A percentile compares a stretch with the other conserved stretches of the same genome.
These are phyloP conservation scores for Chaetothyriales sp. DNA, from an alignment of 2,329 filamentous ascomycete species.

Conservation along the genomic window DNA sequence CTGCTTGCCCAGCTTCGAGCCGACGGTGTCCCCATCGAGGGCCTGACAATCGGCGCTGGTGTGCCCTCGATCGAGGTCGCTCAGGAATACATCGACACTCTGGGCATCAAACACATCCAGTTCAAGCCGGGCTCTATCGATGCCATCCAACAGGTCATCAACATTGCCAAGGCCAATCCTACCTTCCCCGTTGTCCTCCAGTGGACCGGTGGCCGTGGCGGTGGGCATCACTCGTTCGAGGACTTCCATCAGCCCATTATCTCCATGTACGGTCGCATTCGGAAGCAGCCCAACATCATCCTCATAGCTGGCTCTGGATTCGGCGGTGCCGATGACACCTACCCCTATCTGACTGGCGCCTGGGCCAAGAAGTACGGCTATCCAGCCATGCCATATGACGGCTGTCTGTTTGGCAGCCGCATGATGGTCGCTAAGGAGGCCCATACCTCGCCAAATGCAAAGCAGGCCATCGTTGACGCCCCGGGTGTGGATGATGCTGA, in stretches of 20 bases:
- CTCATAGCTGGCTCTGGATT: slow-evolving; percentile 85
- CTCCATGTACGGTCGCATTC: slow-evolving; percentile 78
- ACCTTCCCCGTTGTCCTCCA: slow-evolving; percentile 84
- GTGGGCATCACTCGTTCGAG: slow-evolving; percentile 87
- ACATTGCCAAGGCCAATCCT: slow-evolving; percentile 87
- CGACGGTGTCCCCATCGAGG: slow-evolving; percentile 80
- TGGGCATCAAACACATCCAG: slow-evolving; percentile 80
- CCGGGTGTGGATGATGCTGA: slow-evolving; percentile 64
- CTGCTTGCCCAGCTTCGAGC: slow-evolving; percentile 63
- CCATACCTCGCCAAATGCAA: slow-evolving; percentile 71
- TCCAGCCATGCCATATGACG: slow-evolving; percentile 87
- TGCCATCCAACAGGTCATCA: slow-evolving; percentile 76
- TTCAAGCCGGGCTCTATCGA: slow-evolving; percentile 89
- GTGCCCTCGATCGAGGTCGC: slow-evolving; percentile 88
- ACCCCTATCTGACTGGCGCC: slow-evolving; percentile 75
- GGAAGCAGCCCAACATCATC: slow-evolving; percentile 72
- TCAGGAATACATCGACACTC: slow-evolving; percentile 82
- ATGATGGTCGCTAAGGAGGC: slow-evolving; percentile 94
- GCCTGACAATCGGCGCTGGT: slow-evolving; percentile 81
- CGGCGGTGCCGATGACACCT: slow-evolving; percentile 76
- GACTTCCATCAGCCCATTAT: slow-evolving; percentile 89
- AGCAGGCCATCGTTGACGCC: slow-evolving; percentile 78
- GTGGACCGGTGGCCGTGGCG: slow-evolving; percentile 88
- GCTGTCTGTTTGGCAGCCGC: slow-evolving; percentile 75
- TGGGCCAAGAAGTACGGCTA: slow-evolving; percentile 83